phyloP scores from a whole-genome alignment of 208 protist species.

The Entamoeba invadens region DNA sequence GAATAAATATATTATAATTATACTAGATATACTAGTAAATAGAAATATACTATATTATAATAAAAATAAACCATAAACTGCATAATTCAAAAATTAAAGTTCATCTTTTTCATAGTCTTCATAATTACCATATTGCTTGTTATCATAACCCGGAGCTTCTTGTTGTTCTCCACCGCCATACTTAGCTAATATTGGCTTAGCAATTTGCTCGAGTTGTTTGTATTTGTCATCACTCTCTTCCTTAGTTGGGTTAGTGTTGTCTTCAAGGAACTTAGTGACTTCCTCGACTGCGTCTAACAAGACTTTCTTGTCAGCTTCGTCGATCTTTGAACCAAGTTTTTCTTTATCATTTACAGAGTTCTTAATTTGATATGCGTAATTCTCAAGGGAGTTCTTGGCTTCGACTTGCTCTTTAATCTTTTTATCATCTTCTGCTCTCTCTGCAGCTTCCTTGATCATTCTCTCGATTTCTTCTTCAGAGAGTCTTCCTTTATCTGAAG shows the following conservation, averaged over 20 bases:
- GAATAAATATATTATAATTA: too few relatives aligned
- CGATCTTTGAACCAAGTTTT: constrained; percentile 29
- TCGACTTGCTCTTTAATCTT: not conserved
- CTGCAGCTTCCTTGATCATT: not conserved
- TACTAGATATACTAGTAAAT: too few relatives aligned
- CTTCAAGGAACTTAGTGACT: constrained; percentile 14
- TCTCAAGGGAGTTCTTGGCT: not conserved
- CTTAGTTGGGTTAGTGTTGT: not conserved
- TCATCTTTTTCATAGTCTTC: not conserved
- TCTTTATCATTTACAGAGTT: constrained; percentile 42
- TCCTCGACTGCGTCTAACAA: constrained; percentile 14
- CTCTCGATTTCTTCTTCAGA: not conserved
- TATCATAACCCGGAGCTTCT: not conserved
- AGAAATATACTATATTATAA: too few relatives aligned
- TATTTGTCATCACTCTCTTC: constrained; percentile 14
- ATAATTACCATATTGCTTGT: not conserved
- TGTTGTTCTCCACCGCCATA: not conserved
- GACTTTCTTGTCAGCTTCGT: constrained; percentile 7
- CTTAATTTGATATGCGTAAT: constrained; percentile 6
- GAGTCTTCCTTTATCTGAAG: not conserved
- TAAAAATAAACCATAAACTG: too few relatives aligned
- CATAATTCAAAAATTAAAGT: too few relatives aligned
- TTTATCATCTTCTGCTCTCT: not conserved
- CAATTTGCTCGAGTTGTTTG: not conserved
- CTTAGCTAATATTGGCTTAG: not conserved